Evolutionary conservation across 2,329 filamentous ascomycete species (phyloP), one percentile per base, ranked within the genome.

Genomic region (Pseudocercospora pini-densiflorae): DNA sequence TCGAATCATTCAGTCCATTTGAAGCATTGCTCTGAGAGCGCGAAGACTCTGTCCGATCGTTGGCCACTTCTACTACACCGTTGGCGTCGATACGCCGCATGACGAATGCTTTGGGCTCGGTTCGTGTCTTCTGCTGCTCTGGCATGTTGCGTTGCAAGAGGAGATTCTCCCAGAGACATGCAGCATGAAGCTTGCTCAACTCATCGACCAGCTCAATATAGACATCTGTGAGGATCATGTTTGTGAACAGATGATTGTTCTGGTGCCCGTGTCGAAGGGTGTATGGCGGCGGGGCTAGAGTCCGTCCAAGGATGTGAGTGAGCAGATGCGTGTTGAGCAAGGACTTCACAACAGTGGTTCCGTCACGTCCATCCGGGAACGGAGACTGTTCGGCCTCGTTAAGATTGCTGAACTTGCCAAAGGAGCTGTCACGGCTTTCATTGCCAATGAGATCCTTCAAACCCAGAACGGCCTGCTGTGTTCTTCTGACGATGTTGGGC

Each of bases 121-220:
- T 82, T 47, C 79, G 77, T 57, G 80, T 79, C 67, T 81, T 81
- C 89, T 90, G 92, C 65, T 88, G 83, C 43, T 89, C 85, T 0
- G 94, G 93, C 58, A 97, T 90, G 61, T 87, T 84, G 59, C 88
- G 89, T 70, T 91, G 87, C 53, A 97, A 83, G 0, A 90, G 82
- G 40, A 94, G 91, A 70, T 96, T 92, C 78, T 99, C 94, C 78
- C 90, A 90, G n/a, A 97, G 85, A 66, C 93, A 91, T 61, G 90
- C 90, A 49, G 91, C 87, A 70, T 97, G 86, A 16, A 99, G 81
- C 24, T 89, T 89, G 3, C 93, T 93, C 36, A 98, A 85, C 27
- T 89, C 88, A 68, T 88, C 86, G 24, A 97, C 86, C 43, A 97
- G 81, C n/a, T 84, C 80, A 53, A 88, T 83, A 76, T 97, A 97